Evolutionary conservation across 352 stramenopile genomes (phyloP).

Genomic region (Paralagenidium karlingii): DNA sequence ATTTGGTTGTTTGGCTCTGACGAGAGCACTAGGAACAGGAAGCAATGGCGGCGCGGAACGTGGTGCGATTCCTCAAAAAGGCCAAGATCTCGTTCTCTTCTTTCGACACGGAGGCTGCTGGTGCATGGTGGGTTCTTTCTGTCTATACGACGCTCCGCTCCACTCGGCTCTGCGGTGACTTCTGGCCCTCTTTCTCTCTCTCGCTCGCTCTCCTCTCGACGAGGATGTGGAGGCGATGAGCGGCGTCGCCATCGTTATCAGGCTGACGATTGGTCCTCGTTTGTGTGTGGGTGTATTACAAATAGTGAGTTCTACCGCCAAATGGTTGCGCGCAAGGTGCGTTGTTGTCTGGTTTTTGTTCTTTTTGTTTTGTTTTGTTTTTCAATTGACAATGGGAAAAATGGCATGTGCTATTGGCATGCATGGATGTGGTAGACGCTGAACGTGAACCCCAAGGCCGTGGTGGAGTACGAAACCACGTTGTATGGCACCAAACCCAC

Average conservation of each 20-base stretch:
- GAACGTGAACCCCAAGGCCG: constrained; percentile 66
- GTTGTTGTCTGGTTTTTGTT: background rate
- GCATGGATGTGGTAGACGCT: constrained; percentile 23
- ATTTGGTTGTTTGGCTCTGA: too few species aligned
- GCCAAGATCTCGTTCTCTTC: constrained; percentile 77
- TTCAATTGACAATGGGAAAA: too few species aligned
- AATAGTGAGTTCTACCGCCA: constrained; percentile 74
- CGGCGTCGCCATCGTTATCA: too few species aligned
- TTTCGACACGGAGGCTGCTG: constrained; percentile 57
- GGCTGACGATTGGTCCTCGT: too few species aligned
- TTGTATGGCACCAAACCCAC: constrained; percentile 33
- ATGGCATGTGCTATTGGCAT: too few species aligned
- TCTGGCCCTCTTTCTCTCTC: too few species aligned
- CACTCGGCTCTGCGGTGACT: too few species aligned
- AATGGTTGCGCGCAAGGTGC: constrained; percentile 63
- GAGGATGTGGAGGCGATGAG: too few species aligned
- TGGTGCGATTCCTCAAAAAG: constrained; percentile 79
- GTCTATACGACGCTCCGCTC: background rate
- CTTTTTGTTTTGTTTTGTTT: background rate
- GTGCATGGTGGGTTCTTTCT: constrained; percentile 39
- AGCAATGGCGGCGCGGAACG: constrained; percentile 78
- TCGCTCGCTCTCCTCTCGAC: too few species aligned
- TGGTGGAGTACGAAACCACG: constrained; percentile 45
- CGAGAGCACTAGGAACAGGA: too few species aligned
- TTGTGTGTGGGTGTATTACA: too few species aligned